Evolutionary conservation across 805 yeast genomes (phyloP), one percentile per base, ranked within the genome.

Genomic region (Candida ficus): DNA sequence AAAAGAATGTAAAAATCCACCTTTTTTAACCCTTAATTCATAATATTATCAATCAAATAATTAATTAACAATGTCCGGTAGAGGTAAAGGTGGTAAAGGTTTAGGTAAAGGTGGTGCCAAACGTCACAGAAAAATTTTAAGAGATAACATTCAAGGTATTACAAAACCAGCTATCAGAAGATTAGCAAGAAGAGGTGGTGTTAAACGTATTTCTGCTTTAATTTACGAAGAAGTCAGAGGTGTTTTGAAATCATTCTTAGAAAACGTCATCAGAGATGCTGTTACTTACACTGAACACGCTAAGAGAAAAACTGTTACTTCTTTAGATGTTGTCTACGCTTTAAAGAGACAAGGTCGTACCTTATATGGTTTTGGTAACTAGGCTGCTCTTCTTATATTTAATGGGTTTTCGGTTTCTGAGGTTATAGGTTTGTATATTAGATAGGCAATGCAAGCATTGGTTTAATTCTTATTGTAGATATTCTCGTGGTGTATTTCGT

Each of bases 121-220:
- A 83, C 89, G 99, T 75, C 99, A 91, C 89, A 88, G 98, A 83
- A 90, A 90, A 87, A 87, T 91, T 73, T 79, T 90, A 56, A 90
- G 98, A 80, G 99, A 93, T 73, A 93, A 91, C 91, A 91, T 93
- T 59, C 97, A 90, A 76, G 99, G 99, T 79, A 91, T 91, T 68
- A 91, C 99, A 51, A 91, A 91, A 82, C 99, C 99, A 67, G 99
- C 99, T 66, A 91, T 91, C 67, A 89, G 99, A 80, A 91, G 99
- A 87, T 83, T 91, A 63, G 99, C 99, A 40, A 91, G 99, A 83
- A 89, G 99, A 87, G 99, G 99, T 77, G 99, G 99, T 90, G 99
- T 91, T 66, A 91, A 91, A 84, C 96, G 99, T 86, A 91, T 91
- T 64, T 91, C 98, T 52, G 98, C 96, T 69, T 77, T 90, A 67